Base-by-base conservation (phyloP, 805 yeast species). In the Ogataea glucozyma region DNA sequence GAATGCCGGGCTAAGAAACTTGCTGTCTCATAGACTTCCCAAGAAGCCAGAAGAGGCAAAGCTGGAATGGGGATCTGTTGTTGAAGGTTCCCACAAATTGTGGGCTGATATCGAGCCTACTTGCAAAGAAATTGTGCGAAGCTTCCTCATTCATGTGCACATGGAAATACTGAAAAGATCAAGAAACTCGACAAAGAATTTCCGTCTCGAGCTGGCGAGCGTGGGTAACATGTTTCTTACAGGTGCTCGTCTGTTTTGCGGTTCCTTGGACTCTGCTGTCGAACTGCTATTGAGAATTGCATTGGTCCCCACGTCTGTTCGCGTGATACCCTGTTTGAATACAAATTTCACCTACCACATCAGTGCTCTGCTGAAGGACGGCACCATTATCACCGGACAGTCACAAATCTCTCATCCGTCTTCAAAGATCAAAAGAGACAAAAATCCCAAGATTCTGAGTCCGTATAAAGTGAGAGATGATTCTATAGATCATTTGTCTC, bases 321-420 rank as follows among this genome's bases (percentile, higher is more conserved):
- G 76, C 31, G 88, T 89, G 2, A 61, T 87, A 5, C 96, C 97
- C 0, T 88, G 95, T 48, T 68, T 89, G 29, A 88, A 85, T 56
- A 85, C 96, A 7, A 87, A 84, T 54, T 86, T 85, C 66, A 81
- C 90, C 12, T 87, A 88, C 51, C 95, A 89, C 56, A 88, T 90
- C 20, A 81, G 91, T 38, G 97, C 96, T 0, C 52, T 75, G 21
- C 68, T 90, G 32, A 66, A 68, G 24, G 77, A 87, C 61, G 96
- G 95, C 2, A 69, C 75, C 4, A 70, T 84, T 2, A 82, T 90
- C 26, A 84, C 90, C 0, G 98, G 98, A 10, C 98, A 90, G 61
- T 83, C 91, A 3, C 96, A 89, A 58, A 90, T 90, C 9, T 88
- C 96, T 1, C 98, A 90, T 64, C 98, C 98, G 3, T 48, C 56